These are phyloP conservation scores for Beta macrorhiza DNA, from an alignment of 179 eudicot genomes.

Conservation along the genomic window DNA sequence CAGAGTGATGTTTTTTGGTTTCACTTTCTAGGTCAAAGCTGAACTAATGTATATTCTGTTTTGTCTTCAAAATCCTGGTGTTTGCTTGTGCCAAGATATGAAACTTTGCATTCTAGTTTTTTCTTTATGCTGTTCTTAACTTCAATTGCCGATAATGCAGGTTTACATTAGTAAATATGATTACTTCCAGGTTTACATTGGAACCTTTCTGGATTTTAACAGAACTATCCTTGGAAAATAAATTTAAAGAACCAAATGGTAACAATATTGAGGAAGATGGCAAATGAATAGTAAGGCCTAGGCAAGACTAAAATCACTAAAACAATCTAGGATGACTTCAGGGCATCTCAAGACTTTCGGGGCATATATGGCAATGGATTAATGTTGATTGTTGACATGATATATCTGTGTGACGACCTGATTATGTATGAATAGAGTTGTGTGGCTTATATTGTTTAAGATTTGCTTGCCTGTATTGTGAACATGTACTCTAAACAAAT, in stretches of 20 bases:
- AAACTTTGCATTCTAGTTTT: background rate
- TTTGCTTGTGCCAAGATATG: background rate
- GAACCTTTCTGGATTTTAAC: background rate
- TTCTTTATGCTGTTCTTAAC: background rate
- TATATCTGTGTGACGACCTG: background rate
- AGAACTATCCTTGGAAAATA: background rate
- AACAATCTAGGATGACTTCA: too few relatives aligned
- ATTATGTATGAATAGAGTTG: background rate
- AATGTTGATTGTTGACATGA: background rate
- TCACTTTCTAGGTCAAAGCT: background rate
- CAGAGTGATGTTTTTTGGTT: background rate
- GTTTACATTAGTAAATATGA: background rate
- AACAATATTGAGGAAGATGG: background rate
- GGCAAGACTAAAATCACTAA: too few relatives aligned
- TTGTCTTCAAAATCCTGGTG: background rate
- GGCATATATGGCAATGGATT: too few relatives aligned
- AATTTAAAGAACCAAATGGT: background rate
- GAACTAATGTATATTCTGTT: too few relatives aligned
- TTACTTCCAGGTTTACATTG: background rate
- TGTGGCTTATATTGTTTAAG: background rate
- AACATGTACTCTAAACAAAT: background rate
- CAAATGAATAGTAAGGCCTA: too few relatives aligned
- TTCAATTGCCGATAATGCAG: background rate
- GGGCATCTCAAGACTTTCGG: too few relatives aligned
- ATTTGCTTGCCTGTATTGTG: background rate